Percentiles rank a stretch among this genome's conserved stretches.
These are phyloP conservation scores for Phytophthora palmivora DNA, from an alignment of 352 stramenopile species.

Conservation along the genomic window DNA sequence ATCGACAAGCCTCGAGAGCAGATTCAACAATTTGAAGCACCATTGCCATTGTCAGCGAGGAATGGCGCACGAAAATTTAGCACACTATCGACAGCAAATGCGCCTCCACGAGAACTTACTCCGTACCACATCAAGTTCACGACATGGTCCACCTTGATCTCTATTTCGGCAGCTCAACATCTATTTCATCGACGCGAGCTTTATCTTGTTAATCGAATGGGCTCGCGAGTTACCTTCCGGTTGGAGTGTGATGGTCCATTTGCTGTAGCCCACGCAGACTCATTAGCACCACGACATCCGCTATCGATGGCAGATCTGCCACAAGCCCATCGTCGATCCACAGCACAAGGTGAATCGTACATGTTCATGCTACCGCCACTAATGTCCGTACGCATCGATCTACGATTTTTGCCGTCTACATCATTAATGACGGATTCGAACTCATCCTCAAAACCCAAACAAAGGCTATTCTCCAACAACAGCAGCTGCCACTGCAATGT, in stretches of 20 bases:
- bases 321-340: constrained; percentile 51
- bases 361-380: constrained; percentile 74
- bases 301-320: constrained; percentile 62
- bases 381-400: constrained; percentile 73
- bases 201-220: constrained; percentile 65
- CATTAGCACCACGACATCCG: constrained; percentile 67
- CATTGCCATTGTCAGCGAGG: constrained; percentile 3
- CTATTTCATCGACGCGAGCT: constrained; percentile 60
- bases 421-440: constrained; percentile 9
- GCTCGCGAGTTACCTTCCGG: constrained; percentile 71
- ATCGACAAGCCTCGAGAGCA: constrained; percentile 55
- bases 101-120: not conserved
- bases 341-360: constrained; percentile 65
- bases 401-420: constrained; percentile 57
- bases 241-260: constrained; percentile 74
- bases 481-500: constrained; percentile 32
- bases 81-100: not conserved
- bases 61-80: constrained; percentile 11
- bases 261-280: constrained; percentile 62
- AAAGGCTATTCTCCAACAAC: constrained; percentile 17
- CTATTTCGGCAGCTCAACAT: constrained; percentile 36
- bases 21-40: constrained; percentile 14
- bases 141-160: constrained; percentile 71
- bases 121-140: constrained; percentile 74
- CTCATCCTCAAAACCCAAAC: constrained; percentile 20